Base-by-base conservation (phyloP, 2,329 filamentous ascomycete genomes). In the Fusarium camptoceras region DNA sequence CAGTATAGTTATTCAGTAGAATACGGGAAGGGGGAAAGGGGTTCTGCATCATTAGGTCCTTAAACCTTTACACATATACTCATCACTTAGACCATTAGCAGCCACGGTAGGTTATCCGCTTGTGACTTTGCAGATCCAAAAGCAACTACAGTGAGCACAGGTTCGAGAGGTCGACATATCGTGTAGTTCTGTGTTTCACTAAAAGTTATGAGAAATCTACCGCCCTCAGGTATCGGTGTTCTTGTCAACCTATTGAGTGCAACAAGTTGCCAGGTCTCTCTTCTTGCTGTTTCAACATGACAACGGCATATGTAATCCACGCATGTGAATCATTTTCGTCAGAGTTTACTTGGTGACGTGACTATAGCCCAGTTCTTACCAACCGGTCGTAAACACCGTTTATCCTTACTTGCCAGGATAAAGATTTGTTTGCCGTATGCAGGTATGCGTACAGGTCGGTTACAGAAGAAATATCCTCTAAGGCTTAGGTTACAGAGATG, bases 401-500 rank as follows among this genome's bases (percentile, higher is more conserved):
- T 18, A 37, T 37, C 18, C 34, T 7, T 37, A n/a, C 34, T n/a
- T n/a, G 18, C 18, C 18, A 12, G 34, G 34, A n/a, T 37, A 37
- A 12, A 6, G 6, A n/a, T 37, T n/a, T 37, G 18, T n/a, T n/a
- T 37, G 34, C 34, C 6, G 4, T 37, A 12, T 37, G 34, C 18
- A 4, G 34, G 18, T 37, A 37, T 18, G 34, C 34, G 18, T 16
- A 16, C n/a, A n/a, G n/a, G n/a, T n/a, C n/a, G 30, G 30, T 7
- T 2, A 16, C 0, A 16, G 14, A 16, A 16, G 3, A 31, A 1
- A 31, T 2, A 16, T 16, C 1, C 30, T 31, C 15, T 9, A 5
- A 31, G 30, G n/a, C n/a, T 31, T 31, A 16, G 30, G 15, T 4
- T 16, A 31, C 30, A 31, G 15, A 31, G 8, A 31, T 9, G 8